Conservation (phyloP, 805 yeast species). For the Myxozyma melibiosi region DNA sequence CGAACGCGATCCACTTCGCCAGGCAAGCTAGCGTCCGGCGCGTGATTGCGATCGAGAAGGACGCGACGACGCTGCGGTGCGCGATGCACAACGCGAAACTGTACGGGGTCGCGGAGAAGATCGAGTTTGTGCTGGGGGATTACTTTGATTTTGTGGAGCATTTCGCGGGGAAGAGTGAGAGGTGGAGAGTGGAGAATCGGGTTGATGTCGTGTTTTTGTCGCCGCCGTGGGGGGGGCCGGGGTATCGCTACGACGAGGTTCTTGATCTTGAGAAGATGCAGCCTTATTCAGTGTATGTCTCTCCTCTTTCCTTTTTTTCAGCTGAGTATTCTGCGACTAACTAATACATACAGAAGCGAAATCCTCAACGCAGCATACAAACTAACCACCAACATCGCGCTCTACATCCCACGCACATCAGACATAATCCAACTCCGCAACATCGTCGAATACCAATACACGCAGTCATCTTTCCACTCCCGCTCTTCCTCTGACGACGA, state of each 20-base stretch:
- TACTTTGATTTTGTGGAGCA: conserved; percentile 45
- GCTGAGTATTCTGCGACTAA: background rate
- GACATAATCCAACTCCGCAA: conserved; percentile 27
- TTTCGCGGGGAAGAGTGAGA: background rate
- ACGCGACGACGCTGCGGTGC: conserved; percentile 63
- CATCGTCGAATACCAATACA: no score
- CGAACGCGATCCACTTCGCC: conserved; percentile 74
- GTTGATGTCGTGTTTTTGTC: conserved; percentile 59
- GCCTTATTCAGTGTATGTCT: conserved; percentile 28
- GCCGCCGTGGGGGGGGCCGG: conserved; percentile 80
- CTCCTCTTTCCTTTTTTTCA: background rate
- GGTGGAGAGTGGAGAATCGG: background rate
- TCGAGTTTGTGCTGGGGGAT: conserved; percentile 53
- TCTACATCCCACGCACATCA: conserved; percentile 34
- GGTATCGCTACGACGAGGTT: conserved; percentile 17
- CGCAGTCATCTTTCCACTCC: no score
- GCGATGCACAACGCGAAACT: conserved; percentile 62
- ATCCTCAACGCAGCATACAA: conserved; percentile 11
- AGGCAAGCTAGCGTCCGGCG: conserved; percentile 43
- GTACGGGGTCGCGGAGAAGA: conserved; percentile 56
- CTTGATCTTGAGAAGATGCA: conserved; percentile 28
- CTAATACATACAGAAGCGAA: background rate
- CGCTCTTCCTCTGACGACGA: no score
- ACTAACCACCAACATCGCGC: conserved; percentile 30
- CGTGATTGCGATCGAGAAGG: conserved; percentile 65